Base-by-base conservation (phyloP, 805 yeast genomes). In the Saccharomycopsis sp. region DNA sequence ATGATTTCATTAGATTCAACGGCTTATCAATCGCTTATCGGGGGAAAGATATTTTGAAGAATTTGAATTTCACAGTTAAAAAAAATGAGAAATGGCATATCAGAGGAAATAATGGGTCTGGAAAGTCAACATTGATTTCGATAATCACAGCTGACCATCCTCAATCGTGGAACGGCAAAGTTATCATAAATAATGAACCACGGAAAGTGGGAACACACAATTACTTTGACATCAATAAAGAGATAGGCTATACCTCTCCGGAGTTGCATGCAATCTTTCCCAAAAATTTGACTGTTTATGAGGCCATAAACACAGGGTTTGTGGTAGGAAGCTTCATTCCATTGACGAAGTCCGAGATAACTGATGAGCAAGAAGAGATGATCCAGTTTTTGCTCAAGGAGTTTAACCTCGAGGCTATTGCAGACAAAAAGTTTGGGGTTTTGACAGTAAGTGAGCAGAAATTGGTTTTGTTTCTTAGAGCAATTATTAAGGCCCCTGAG, bases 101-200 rank as follows among this genome's bases (percentile, higher is more conserved):
- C 34, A 74, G 86, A 57, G 99, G 99, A 1, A 81, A 83, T 58
- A 92, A 94, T 64, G 99, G 99, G 0, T 79, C 95, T 0, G 99
- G 99, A 0, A 92, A 92, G 69, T 88, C 97, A 1, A 94, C 99
- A 0, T 71, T 92, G 23, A 71, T 94, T 15, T 82, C 97, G 1
- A 69, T 94, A 51, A 76, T 92, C 29, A 91, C 97, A 0, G 91
- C 96, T 2, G 99, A 92, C 65, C 99, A 92, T 68, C 99, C 99
- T 1, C 97, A 92, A 71, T 85, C 97, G 1, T 92, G 98, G 98
- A 85, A 82, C 63, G 78, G 82, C 3, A 81, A 79, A 21, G 77
- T 94, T 21, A 70, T 73, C 5, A 74, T 90, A 51, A 78, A 86
- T 63, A 90, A 91, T 0, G 77, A 77, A 34, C 79, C 83, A 7